Base-by-base conservation (phyloP, 371 early-diverging fungal species). In the Modicella reniformis region DNA sequence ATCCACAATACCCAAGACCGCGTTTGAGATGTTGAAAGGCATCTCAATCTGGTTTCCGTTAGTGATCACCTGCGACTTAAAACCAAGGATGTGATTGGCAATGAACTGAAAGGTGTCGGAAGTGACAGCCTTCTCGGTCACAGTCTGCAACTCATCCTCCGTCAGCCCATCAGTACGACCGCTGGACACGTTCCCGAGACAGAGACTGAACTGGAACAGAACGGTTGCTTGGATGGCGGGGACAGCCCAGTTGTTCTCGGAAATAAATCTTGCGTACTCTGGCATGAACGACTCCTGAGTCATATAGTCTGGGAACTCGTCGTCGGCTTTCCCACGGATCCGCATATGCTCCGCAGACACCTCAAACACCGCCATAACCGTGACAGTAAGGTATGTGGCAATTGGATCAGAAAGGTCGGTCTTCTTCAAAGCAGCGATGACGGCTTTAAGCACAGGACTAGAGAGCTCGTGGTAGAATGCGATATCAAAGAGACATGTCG, bases 201-300 rank as follows among this genome's bases (percentile, higher is more conserved):
- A 90, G 62, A 89, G 76, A 33, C 85, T 70, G 90, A 92, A 93
- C 75, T 94, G 94, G 47, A 94, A 74, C 48, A 87, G 76, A 25
- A 92, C 75, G 0, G 89, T 74, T 8, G 90, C 86, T 55, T 88
- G 87, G 33, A 93, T 80, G 0, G 86, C 90, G 6, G 87, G 87
- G 19, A 86, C 85, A 28, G 77, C 75, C 82, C 89, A 88, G 33
- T 60, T 67, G 52, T 53, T 61, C n/a, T 67, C 62, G 5, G 67
- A 56, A 26, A 81, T 64, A 32, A 74, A 51, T 12, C 53, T 50
- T 17, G 76, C 81, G 40, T 70, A 73, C 44, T 81, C 77, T 10
- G 50, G n/a, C 21, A 67, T 59, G 28, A 81, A 73, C 1, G 66
- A 48, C 7, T 62, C 67, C 52, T 81, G 62, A 29, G 66, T 47